Evolutionary conservation across 1,139 yeast species (phyloP).

Genomic region (Blastobotrys ciferrii): DNA sequence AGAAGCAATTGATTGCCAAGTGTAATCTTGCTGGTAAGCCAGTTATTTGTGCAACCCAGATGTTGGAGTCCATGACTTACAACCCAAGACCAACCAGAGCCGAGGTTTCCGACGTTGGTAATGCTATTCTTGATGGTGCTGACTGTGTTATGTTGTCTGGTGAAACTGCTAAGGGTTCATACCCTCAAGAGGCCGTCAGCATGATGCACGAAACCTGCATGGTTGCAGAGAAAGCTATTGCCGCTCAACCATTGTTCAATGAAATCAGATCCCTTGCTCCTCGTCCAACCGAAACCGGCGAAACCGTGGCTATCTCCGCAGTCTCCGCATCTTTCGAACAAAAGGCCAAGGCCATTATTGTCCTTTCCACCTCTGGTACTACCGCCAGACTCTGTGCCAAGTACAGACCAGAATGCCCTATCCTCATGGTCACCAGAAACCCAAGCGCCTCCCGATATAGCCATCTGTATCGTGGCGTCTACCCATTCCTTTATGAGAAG

Average conservation of each 20-base stretch:
- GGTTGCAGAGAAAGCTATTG: constrained; percentile 95
- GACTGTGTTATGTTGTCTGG: constrained; percentile 99
- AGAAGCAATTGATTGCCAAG: constrained; percentile 97
- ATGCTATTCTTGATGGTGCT: constrained; percentile 98
- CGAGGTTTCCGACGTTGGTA: constrained; percentile 98
- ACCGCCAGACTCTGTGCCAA: constrained; percentile 96
- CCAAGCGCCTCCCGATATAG: constrained; percentile 88
- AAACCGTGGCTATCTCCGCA: constrained; percentile 96
- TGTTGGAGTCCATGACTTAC: constrained; percentile 99
- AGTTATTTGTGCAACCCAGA: constrained; percentile 98
- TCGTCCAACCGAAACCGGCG: constrained; percentile 90
- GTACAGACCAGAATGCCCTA: constrained; percentile 97
- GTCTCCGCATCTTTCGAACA: constrained; percentile 96
- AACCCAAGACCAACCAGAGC: constrained; percentile 99
- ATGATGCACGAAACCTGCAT: constrained; percentile 98
- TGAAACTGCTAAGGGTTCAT: constrained; percentile 99
- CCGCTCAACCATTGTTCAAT: constrained; percentile 82
- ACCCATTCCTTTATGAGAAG: constrained; percentile 83
- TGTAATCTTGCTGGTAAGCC: constrained; percentile 99
- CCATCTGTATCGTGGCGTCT: constrained; percentile 97
- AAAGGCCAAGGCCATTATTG: constrained; percentile 94
- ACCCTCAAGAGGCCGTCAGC: constrained; percentile 94
- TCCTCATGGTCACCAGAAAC: constrained; percentile 97
- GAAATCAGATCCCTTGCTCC: constrained; percentile 84
- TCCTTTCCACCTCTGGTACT: constrained; percentile 89